Base-by-base conservation (phyloP, 768 basidiomycete species). In the Calvatia gigantea region DNA sequence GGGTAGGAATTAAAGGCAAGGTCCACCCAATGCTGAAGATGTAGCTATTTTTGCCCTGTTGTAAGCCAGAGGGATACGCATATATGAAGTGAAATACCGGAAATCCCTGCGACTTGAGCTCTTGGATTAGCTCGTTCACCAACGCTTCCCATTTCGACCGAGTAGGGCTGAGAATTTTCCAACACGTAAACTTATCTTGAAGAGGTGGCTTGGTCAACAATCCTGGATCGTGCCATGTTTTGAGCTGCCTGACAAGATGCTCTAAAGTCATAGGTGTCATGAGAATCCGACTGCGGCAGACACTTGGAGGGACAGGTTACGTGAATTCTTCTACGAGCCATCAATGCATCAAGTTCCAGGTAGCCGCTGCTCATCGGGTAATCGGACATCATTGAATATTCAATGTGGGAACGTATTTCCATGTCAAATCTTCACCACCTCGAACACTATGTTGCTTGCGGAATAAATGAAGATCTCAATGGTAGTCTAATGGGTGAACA, bases 401-500 rank as follows among this genome's bases (percentile, higher is more conserved):
- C 8, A 17, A 12, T 32, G 33, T 48, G 47, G 47, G 19, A 47
- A 47, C 46, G 19, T 6, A 14, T 49, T 21, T 9, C 31, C 17
- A 35, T 49, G 2, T 9, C 3, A 7, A 9, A 9, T 19, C 19
- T 25, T 23, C 21, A 21, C 6, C 12, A 23, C 25, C 25, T 11
- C 19, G 19, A 21, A 11, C 41, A 19, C 41, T 42, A 19, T 21
- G 8, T 11, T n/a, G 19, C 41, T 42, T 21, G 41, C 33, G 31
- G 9, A 38, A 39, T 28, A 29, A 8, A 32, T 29, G 8, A 47
- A 39, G 19, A 39, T 32, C 45, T 50, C 48, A 39, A 46, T 29
- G 45, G 17, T 35, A 45, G 25, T 59, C 47, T 47, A 42, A 38
- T 38, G 56, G n/a, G 45, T 37, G 39, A 59, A 39, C 58, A 37